Evolutionary conservation across 768 basidiomycete genomes (phyloP), one percentile per base, ranked within the genome.

Genomic region (Mycena belliarum): DNA sequence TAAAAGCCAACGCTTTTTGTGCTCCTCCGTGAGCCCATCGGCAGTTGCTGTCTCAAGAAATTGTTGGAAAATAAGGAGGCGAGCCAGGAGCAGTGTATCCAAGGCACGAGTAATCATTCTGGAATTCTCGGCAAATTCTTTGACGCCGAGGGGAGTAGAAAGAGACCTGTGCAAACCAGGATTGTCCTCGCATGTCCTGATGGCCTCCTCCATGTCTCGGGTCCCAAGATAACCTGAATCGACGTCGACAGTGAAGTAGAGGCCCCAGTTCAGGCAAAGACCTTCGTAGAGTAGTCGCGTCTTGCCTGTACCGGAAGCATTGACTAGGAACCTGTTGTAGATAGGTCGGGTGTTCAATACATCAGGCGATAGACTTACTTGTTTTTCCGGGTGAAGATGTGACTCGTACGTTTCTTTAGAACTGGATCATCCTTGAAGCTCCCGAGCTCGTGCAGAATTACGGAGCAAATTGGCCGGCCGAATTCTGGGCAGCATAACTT

Each of bases 291-390:
- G 18, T 15, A 37, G 35, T 4, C 35, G 35, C 18, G 35, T 37
- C 35, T 37, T 37, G 12, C 35, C 35, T 4, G 35, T 37, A 3
- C 58, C 62, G 12, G 62, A 60, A 26, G 62, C 53, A 46, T 63
- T 62, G 24, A 57, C 49, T 7, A 50, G 16, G 20, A 48, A 35
- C 20, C 47, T 48, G 32, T 20, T 2, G 24, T 18, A 35, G 16
- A 48, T 7, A 35, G 28, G 5, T 33, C 18, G 11, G 9, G 14
- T 11, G 14, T 5, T 4, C 9, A 35, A 35, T 28, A 48, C 24
- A 28, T 18, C 15, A 12, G 6, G 18, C 5, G 11, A 15, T 4
- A 45, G 14, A 32, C 29, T 7, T 32, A 37, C 44, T 28, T 45
- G 44, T 45, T 45, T 18, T 45, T 16, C 15, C 18, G 2, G 44